Base-by-base conservation (phyloP, 2,329 filamentous ascomycete genomes). In the Exophiala mesophila region DNA sequence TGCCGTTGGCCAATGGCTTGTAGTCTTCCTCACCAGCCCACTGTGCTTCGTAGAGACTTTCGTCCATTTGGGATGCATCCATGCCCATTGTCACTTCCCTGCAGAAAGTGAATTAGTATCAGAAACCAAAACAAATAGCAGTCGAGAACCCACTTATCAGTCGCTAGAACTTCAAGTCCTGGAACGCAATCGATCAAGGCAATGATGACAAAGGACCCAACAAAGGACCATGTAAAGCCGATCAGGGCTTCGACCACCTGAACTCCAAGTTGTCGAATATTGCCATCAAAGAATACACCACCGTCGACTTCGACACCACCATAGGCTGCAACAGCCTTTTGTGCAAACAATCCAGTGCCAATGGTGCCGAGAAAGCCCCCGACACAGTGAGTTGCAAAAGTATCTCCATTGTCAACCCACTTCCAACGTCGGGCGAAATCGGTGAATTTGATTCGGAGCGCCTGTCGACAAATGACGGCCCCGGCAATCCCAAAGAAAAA, bases 341-440 rank as follows among this genome's bases (percentile, higher is more conserved):
- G 60, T 2, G 71, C 73, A 55, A 76, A 74, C 13, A 73, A 59
- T 0, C 73, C 72, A 0, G 72, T 76, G 3, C 64, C 63, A 9
- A 76, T 66, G 1, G 73, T 76, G 0, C 70, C 72, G 1, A 72
- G 55, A 4, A 75, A 60, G 0, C 73, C 73, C 13, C 72, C 72
- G 8, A 76, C 59, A 49, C 72, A 76, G 45, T 76, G 72, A 3
- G 72, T 76, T 4, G 73, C 73, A 53, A 76, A 76, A 0, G 72
- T 75, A 54, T 76, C 73, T 1, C 71, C 73, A 46, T 74, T 74
- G 47, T 76, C 73, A 0, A 76, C 72, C 73, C 71, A 77, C 23
- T 66, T 59, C 58, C 64, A 66, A 2, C 62, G 57, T n/a, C 62
- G 57, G 4, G 73, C 72, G 20, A 67, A 59, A 10, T 69, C 64